Evolutionary conservation across 768 basidiomycete genomes (phyloP).

Genomic region (Coprinellus aureogranulatus): DNA sequence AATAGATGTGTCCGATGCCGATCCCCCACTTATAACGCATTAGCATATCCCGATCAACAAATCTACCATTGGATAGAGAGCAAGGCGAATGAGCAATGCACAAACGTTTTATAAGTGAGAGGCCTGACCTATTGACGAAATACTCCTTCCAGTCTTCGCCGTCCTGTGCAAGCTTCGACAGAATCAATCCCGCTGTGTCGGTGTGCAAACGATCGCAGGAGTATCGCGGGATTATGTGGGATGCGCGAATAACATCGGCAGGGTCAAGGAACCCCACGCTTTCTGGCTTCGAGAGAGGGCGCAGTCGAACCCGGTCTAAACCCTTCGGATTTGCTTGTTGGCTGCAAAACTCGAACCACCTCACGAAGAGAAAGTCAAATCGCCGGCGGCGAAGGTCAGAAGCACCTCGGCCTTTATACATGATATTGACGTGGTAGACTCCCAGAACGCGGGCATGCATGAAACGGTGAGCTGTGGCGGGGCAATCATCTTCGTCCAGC

Average conservation of each 20-base stretch:
- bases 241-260: slow-evolving; percentile 25
- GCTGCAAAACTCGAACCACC: not conserved
- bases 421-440: slow-evolving; percentile 17
- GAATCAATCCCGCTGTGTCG: slow-evolving; percentile 10
- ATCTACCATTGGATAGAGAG: no score
- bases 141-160: slow-evolving; percentile 22
- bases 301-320: slow-evolving; percentile 36
- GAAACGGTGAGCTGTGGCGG: slow-evolving; percentile 11
- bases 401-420: not conserved
- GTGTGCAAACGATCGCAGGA: slow-evolving; percentile 12
- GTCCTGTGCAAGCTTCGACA: not conserved
- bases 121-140: slow-evolving; percentile 36
- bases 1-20: not conserved
- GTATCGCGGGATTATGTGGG: slow-evolving; percentile 34
- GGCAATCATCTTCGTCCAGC: slow-evolving; percentile 13
- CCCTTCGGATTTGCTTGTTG: slow-evolving; percentile 25
- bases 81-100: not conserved
- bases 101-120: not conserved
- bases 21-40: not conserved
- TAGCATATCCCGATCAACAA: not conserved
- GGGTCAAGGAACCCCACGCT: slow-evolving; percentile 35
- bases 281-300: slow-evolving; percentile 14
- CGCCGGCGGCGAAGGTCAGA: not conserved
- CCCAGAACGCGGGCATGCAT: slow-evolving; percentile 21
- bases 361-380: not conserved